A percentile compares a stretch with the other conserved stretches of the same genome.
phyloP scores from a whole-genome alignment of 208 protist species.

The Leishmania mexicana region DNA sequence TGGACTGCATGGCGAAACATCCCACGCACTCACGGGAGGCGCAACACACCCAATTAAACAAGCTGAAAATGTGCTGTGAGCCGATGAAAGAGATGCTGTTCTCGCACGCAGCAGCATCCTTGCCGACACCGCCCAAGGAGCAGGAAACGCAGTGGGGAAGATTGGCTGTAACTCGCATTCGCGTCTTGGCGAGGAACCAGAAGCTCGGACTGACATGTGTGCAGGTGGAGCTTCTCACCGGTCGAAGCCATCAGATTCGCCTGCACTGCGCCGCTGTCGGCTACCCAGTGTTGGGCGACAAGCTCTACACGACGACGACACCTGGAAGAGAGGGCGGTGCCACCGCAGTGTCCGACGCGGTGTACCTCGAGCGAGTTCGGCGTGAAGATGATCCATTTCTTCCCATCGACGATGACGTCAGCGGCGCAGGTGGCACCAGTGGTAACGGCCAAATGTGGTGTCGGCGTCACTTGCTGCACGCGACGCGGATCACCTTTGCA shows the following conservation, averaged over 20 bases:
- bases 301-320: conserved; percentile 64
- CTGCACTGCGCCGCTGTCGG: conserved; percentile 80
- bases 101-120: too few relatives aligned
- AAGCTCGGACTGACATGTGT: conserved; percentile 53
- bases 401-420: background rate
- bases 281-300: conserved; percentile 85
- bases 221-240: conserved; percentile 71
- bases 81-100: background rate
- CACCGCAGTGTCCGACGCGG: conserved; percentile 55
- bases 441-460: conserved; percentile 14
- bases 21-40: background rate
- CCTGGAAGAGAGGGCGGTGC: conserved; percentile 38
- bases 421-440: background rate
- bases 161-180: conserved; percentile 52
- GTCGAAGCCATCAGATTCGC: conserved; percentile 89
- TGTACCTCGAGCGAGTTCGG: conserved; percentile 66
- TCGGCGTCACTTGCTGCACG: conserved; percentile 75
- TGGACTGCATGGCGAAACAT: conserved; percentile 53
- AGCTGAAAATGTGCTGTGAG: conserved; percentile 82
- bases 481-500: conserved; percentile 44
- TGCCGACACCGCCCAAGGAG: background rate
- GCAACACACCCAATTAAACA: conserved; percentile 61
- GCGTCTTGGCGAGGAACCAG: conserved; percentile 41
- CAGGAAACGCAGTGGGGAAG: conserved; percentile 33
- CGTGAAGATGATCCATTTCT: conserved; percentile 18